These are phyloP conservation scores for Lachancea meyersii DNA, from an alignment of 805 yeast genomes.

Conservation along the genomic window DNA sequence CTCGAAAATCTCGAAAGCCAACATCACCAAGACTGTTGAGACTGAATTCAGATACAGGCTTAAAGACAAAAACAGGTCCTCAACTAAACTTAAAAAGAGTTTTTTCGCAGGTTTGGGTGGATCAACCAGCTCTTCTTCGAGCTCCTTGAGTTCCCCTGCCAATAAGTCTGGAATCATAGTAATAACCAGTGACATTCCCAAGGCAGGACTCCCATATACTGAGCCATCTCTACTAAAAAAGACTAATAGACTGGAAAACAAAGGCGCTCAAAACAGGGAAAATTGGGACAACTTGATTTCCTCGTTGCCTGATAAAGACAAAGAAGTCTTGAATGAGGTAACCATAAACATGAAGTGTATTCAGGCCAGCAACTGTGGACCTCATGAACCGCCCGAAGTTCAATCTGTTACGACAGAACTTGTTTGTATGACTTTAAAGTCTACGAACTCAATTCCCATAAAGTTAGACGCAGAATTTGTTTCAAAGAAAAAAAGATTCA, in stretches of 20 bases:
- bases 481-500: constrained; percentile 20
- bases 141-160: not conserved
- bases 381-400: constrained; percentile 30
- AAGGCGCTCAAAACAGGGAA: constrained; percentile 32
- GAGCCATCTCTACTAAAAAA: constrained; percentile 36
- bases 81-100: constrained; percentile 17
- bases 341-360: constrained; percentile 30
- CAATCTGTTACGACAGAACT: constrained; percentile 29
- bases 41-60: constrained; percentile 27
- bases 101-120: constrained; percentile 24
- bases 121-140: constrained; percentile 6
- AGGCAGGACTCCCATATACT: constrained; percentile 34
- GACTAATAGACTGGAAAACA: constrained; percentile 32
- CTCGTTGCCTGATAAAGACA: constrained; percentile 28
- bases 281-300: constrained; percentile 30
- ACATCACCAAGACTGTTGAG: constrained; percentile 16
- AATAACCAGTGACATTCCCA: constrained; percentile 29
- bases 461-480: constrained; percentile 34
- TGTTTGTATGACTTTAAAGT: constrained; percentile 32
- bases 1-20: constrained; percentile 11
- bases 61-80: constrained; percentile 19
- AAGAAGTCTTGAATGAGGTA: constrained; percentile 22
- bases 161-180: constrained; percentile 31
- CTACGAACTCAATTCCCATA: constrained; percentile 38
- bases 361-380: constrained; percentile 29